phyloP scores from a whole-genome alignment of 805 yeast genomes.

The Candida loeiensis region DNA sequence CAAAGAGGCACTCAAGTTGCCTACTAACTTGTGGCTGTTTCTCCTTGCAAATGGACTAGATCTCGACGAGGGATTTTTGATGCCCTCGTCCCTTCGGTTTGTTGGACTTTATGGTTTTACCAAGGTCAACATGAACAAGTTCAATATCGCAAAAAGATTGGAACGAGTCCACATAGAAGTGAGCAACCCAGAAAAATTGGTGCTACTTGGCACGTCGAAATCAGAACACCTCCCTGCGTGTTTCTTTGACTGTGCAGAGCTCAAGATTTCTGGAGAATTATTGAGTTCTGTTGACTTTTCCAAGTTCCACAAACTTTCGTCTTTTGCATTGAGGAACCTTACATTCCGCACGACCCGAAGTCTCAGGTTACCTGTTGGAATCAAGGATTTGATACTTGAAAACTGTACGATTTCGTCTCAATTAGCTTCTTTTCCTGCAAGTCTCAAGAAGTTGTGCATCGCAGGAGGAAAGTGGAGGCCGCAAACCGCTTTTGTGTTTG shows the following conservation, averaged over 20 bases:
- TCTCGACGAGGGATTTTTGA: slow-evolving; percentile 9
- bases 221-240: slow-evolving; percentile 8
- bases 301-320: slow-evolving; percentile 8
- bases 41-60: slow-evolving; percentile 11
- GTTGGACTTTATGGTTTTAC: slow-evolving; percentile 8
- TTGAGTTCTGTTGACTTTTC: slow-evolving; percentile 8
- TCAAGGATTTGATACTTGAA: slow-evolving; percentile 8
- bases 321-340: slow-evolving; percentile 9
- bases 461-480: slow-evolving; percentile 12
- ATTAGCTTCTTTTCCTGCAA: slow-evolving; percentile 8
- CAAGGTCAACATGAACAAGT: slow-evolving; percentile 11
- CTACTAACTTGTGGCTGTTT: slow-evolving; percentile 6
- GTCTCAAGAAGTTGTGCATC: slow-evolving; percentile 7
- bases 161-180: slow-evolving; percentile 9
- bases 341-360: slow-evolving; percentile 7
- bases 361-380: slow-evolving; percentile 7
- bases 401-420: slow-evolving; percentile 12
- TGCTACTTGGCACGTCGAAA: slow-evolving; percentile 7
- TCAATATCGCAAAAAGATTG: slow-evolving; percentile 11
- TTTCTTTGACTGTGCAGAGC: slow-evolving; percentile 8
- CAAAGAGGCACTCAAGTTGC: slow-evolving; percentile 4
- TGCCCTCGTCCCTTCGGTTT: slow-evolving; percentile 7
- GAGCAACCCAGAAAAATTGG: slow-evolving; percentile 4
- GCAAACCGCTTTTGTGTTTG: slow-evolving; percentile 5
- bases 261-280: slow-evolving; percentile 8